Conservation (phyloP, 2,329 filamentous ascomycete species). For the Grosmannia huntii region DNA sequence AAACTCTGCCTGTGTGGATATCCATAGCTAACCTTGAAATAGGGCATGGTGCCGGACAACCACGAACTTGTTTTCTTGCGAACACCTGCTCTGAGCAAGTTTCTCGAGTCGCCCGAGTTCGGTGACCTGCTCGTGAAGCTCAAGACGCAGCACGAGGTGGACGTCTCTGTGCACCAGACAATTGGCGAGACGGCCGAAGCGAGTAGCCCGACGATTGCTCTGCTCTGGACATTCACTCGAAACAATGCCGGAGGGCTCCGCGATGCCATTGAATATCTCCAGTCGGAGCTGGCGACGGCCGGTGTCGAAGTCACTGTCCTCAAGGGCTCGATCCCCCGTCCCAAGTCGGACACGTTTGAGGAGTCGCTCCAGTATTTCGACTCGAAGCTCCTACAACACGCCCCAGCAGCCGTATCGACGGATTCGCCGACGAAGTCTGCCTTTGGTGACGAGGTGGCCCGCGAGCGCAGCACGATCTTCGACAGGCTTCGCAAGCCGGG, state of each 20-base stretch:
- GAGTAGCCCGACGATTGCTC: conserved; percentile 43
- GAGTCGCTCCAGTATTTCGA: conserved; percentile 95
- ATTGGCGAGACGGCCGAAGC: conserved; percentile 44
- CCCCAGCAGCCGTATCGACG: conserved; percentile 64
- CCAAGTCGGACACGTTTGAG: conserved; percentile 97
- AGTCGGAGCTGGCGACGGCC: conserved; percentile 71
- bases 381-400: conserved; percentile 89
- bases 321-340: conserved; percentile 91
- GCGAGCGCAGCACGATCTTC: conserved; percentile 73
- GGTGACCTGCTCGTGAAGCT: conserved; percentile 72
- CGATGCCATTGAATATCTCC: conserved; percentile 90
- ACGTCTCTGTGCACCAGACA: conserved; percentile 61
- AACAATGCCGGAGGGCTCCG: conserved; percentile 94
- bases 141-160: conserved; percentile 83
- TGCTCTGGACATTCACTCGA: conserved; percentile 77
- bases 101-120: conserved; percentile 72
- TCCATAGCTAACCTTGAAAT: conserved; percentile 2
- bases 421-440: conserved; percentile 81
- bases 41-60: conserved; percentile 94
- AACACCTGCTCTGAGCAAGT: conserved; percentile 63
- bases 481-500: conserved; percentile 89
- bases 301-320: conserved; percentile 81
- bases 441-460: conserved; percentile 69
- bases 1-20: too few species aligned
- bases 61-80: conserved; percentile 81